Evolutionary conservation across 805 yeast species (phyloP).

Genomic region (Barnettozyma populi): DNA sequence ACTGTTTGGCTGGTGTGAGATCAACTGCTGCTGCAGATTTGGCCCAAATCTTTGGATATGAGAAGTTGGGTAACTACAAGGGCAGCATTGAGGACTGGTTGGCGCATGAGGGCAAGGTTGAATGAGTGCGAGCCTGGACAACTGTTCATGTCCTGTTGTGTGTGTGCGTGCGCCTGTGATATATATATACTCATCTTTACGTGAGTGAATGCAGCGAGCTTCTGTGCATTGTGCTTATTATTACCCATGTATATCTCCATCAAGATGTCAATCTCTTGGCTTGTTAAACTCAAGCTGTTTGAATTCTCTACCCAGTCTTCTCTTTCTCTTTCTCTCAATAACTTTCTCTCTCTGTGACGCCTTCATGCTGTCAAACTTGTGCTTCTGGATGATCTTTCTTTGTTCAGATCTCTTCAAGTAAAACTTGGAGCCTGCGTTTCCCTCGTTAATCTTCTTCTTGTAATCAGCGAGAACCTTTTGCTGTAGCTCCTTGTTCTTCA

Average conservation of each 20-base stretch:
- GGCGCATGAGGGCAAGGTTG: slow-evolving; percentile 32
- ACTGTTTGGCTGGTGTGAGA: slow-evolving; percentile 91
- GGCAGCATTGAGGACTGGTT: slow-evolving; percentile 91
- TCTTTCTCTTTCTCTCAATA: slow-evolving; percentile 84
- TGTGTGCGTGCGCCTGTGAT: background rate
- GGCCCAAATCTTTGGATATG: slow-evolving; percentile 86
- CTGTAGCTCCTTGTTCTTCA: slow-evolving; percentile 73
- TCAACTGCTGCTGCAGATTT: slow-evolving; percentile 86
- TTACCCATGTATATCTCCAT: background rate
- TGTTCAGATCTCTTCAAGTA: slow-evolving; percentile 67
- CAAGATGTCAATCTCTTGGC: slow-evolving; percentile 14
- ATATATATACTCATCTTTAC: background rate
- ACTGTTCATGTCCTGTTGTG: background rate
- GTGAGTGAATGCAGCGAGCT: background rate
- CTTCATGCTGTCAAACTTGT: slow-evolving; percentile 72
- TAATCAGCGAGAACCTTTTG: slow-evolving; percentile 55
- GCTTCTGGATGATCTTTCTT: slow-evolving; percentile 68
- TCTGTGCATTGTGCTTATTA: background rate
- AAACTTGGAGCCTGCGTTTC: slow-evolving; percentile 42
- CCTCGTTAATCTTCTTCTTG: slow-evolving; percentile 40
- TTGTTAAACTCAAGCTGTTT: slow-evolving; percentile 39
- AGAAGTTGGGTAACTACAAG: slow-evolving; percentile 73
- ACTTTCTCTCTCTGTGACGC: slow-evolving; percentile 70
- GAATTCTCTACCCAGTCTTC: slow-evolving; percentile 77
- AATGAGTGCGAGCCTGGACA: slow-evolving; percentile 2